A percentile compares a stretch with the other conserved stretches of the same genome.
These are phyloP conservation scores for Phaeotremella skinneri DNA, from an alignment of 768 basidiomycete genomes.

Conservation along the genomic window DNA sequence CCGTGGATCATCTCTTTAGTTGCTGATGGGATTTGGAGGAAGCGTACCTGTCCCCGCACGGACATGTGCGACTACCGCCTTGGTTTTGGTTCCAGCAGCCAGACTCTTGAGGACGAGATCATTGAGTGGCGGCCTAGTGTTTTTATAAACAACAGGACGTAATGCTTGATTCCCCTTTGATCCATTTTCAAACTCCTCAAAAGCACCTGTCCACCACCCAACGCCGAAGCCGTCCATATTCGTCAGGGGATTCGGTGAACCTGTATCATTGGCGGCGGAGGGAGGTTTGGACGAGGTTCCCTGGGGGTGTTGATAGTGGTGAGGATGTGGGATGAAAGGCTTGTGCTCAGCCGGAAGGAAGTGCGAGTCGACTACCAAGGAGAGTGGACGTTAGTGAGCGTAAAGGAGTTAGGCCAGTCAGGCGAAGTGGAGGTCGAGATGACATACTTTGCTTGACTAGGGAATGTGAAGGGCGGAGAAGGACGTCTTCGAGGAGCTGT, in stretches of 20 bases:
- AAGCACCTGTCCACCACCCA: conserved; percentile 16
- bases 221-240: conserved; percentile 27
- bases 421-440: background rate
- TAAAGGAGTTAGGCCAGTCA: background rate
- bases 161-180: conserved; percentile 3
- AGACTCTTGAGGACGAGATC: conserved; percentile 15
- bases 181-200: conserved; percentile 8
- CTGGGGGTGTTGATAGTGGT: background rate
- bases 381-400: background rate
- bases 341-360: conserved; percentile 13
- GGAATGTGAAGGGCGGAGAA: conserved; percentile 21
- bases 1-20: no score
- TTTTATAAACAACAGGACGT: conserved; percentile 18
- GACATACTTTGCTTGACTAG: conserved; percentile 22
- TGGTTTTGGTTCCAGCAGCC: conserved; percentile 9
- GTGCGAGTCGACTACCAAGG: conserved; percentile 12
- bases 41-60: conserved; percentile 15
- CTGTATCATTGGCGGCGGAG: conserved; percentile 7
- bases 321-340: background rate
- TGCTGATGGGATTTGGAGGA: background rate
- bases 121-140: conserved; percentile 21
- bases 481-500: conserved; percentile 21
- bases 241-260: conserved; percentile 20
- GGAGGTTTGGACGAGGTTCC: background rate
- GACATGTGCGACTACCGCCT: conserved; percentile 20